phyloP scores from a whole-genome alignment of 2,329 filamentous ascomycete genomes.

The Aureobasidium pullulans region DNA sequence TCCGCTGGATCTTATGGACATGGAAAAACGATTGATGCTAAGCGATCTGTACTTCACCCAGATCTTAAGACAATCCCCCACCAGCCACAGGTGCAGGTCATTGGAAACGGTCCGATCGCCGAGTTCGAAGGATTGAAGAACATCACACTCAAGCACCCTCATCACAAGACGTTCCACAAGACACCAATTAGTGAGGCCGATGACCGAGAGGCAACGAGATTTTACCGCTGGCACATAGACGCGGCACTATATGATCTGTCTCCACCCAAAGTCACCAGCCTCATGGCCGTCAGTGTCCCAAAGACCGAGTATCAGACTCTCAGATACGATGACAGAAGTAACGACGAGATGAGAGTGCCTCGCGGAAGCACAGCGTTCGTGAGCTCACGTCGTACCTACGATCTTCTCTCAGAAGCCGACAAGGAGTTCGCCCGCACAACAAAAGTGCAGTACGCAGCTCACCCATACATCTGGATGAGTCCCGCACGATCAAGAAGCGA shows the following conservation, averaged over 20 bases:
- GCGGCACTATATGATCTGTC: constrained; percentile 68
- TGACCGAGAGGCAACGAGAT: constrained; percentile 51
- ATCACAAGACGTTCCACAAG: constrained; percentile 70
- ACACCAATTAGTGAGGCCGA: constrained; percentile 54
- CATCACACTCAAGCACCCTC: constrained; percentile 63
- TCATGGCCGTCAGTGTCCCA: constrained; percentile 68
- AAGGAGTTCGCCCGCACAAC: constrained; percentile 60
- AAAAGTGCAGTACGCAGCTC: constrained; percentile 66
- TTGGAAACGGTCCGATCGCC: constrained; percentile 64
- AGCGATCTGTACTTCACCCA: constrained; percentile 62
- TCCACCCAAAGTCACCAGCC: constrained; percentile 64
- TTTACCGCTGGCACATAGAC: constrained; percentile 77
- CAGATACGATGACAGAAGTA: constrained; percentile 65
- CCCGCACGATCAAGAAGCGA: constrained; percentile 57
- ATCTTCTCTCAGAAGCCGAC: constrained; percentile 56
- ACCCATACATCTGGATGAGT: constrained; percentile 79
- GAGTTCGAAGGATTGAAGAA: constrained; percentile 65
- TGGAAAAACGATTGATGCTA: constrained; percentile 64
- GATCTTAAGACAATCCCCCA: constrained; percentile 75
- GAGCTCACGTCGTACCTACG: constrained; percentile 63
- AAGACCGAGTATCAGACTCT: constrained; percentile 58
- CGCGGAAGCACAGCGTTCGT: constrained; percentile 72
- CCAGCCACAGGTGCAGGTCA: constrained; percentile 73
- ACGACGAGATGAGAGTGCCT: constrained; percentile 59
- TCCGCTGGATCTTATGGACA: constrained; percentile 60